Conservation (phyloP, 208 protist species). For the Trypanosoma melophagium region DNA sequence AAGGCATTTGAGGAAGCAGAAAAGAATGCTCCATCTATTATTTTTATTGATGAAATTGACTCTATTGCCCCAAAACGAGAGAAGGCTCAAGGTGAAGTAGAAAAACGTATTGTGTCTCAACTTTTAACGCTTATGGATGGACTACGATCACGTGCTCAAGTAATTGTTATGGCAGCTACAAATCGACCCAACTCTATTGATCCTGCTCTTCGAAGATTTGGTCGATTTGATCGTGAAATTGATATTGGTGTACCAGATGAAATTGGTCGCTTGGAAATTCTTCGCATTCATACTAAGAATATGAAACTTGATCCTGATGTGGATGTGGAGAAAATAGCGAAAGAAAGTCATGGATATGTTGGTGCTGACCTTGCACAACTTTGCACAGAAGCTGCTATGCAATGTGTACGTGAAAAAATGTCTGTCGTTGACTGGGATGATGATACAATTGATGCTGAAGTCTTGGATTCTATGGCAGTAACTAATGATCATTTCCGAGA, state of each 20-base stretch:
- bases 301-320: slow-evolving; percentile 99
- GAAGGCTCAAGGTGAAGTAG: slow-evolving; percentile 99
- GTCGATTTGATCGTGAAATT: slow-evolving; percentile 99
- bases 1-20: slow-evolving; percentile 99
- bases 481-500: slow-evolving; percentile 99
- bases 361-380: slow-evolving; percentile 99
- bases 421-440: slow-evolving; percentile 99
- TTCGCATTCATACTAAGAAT: slow-evolving; percentile 99
- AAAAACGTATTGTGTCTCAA: slow-evolving; percentile 99
- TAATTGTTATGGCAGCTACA: slow-evolving; percentile 99
- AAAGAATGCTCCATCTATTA: slow-evolving; percentile 99
- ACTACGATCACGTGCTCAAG: slow-evolving; percentile 97
- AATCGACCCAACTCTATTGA: slow-evolving; percentile 99
- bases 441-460: slow-evolving; percentile 98
- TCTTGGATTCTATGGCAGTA: slow-evolving; percentile 98
- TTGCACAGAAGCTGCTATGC: slow-evolving; percentile 99
- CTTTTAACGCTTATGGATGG: slow-evolving; percentile 99
- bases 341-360: slow-evolving; percentile 98
- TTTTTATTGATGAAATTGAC: slow-evolving; percentile 99
- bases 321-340: slow-evolving; percentile 97
- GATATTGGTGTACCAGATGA: slow-evolving; percentile 99
- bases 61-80: slow-evolving; percentile 99
- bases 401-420: slow-evolving; percentile 99
- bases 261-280: slow-evolving; percentile 98
- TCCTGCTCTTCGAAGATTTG: slow-evolving; percentile 98